Conservation (phyloP, 768 basidiomycete species). For the Auriscalpium microsporum region DNA sequence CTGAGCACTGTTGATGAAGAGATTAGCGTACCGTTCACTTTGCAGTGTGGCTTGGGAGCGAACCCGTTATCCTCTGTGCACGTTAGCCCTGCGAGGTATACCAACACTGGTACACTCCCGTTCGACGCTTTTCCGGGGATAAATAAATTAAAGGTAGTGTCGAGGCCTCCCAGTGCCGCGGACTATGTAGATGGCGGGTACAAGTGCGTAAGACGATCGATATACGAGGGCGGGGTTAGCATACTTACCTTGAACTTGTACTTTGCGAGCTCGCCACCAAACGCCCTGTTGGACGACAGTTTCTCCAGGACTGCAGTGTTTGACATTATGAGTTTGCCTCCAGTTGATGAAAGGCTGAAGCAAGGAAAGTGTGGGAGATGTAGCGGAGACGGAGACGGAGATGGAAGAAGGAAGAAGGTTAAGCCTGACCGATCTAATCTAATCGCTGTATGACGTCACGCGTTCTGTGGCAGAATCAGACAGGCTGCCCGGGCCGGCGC, state of each 20-base stretch:
- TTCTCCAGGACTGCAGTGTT: constrained; percentile 43
- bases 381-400: not conserved
- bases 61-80: constrained; percentile 94
- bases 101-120: constrained; percentile 55
- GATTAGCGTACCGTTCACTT: not conserved
- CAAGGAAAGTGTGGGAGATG: not conserved
- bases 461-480: not conserved
- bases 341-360: not conserved
- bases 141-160: constrained; percentile 83
- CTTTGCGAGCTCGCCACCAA: constrained; percentile 74
- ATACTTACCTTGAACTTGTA: constrained; percentile 75
- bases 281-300: constrained; percentile 70
- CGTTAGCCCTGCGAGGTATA: constrained; percentile 83
- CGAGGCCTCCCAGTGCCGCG: constrained; percentile 54
- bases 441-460: not conserved
- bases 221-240: constrained; percentile 9
- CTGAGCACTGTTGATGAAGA: constrained; percentile 51
- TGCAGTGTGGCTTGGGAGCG: constrained; percentile 13
- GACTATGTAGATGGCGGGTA: constrained; percentile 38
- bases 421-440: not conserved
- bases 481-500: no score
- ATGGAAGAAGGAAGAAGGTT: no score
- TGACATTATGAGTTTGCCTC: constrained; percentile 1
- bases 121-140: constrained; percentile 53
- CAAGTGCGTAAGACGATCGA: not conserved